A percentile compares a stretch with the other conserved stretches of the same genome.
These are phyloP conservation scores for Cymodocea nodosa DNA, from an alignment of 116 monocot genomes.

Conservation along the genomic window DNA sequence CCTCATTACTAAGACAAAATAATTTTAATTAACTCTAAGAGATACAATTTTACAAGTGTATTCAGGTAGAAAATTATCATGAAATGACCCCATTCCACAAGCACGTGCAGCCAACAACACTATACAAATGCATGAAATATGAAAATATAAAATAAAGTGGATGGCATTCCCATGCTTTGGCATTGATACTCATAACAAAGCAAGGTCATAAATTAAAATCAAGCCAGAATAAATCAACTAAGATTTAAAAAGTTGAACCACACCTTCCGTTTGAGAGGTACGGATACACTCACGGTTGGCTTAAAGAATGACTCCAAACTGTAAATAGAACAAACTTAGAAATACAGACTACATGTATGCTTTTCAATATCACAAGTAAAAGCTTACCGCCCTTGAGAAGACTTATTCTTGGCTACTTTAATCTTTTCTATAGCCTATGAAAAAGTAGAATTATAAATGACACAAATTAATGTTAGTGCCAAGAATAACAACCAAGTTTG, in stretches of 20 bases:
- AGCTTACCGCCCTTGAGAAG: slow-evolving; percentile 77
- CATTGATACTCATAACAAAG: not conserved
- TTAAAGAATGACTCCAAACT: slow-evolving; percentile 95
- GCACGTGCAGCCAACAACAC: too few relatives aligned
- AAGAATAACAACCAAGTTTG: not conserved
- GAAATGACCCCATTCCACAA: too few relatives aligned
- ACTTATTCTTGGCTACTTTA: slow-evolving; percentile 78
- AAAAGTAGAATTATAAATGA: not conserved
- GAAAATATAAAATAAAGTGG: not conserved
- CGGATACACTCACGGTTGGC: slow-evolving; percentile 43
- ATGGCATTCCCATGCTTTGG: not conserved
- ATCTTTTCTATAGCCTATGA: slow-evolving; percentile 87
- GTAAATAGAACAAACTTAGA: slow-evolving; percentile 12
- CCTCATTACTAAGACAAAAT: too few relatives aligned
- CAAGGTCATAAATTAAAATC: not conserved
- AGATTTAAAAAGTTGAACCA: not conserved
- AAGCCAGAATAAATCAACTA: not conserved
- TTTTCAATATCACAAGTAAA: not conserved
- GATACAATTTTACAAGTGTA: too few relatives aligned
- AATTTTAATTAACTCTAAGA: too few relatives aligned
- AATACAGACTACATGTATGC: not conserved
- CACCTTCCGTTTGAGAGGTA: slow-evolving; percentile 84
- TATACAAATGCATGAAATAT: too few relatives aligned
- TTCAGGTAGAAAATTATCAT: too few relatives aligned
- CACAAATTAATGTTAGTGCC: not conserved